These are phyloP conservation scores for Medicago lupulina DNA, from an alignment of 306 rosid species.

Conservation along the genomic window DNA sequence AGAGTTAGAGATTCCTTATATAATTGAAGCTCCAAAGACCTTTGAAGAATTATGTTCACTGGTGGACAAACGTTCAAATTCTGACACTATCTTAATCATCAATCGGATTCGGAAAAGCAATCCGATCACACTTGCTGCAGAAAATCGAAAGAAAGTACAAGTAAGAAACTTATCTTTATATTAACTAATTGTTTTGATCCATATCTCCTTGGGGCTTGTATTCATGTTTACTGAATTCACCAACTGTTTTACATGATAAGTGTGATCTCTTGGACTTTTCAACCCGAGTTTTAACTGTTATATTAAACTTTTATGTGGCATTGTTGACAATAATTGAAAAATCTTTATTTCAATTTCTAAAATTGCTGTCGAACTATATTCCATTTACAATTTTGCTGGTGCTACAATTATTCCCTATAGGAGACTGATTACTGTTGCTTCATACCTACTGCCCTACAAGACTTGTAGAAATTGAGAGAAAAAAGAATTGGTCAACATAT, in stretches of 20 bases:
- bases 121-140: conserved; percentile 82
- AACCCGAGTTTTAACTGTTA: neutral
- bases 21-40: conserved; percentile 88
- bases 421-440: conserved; percentile 6
- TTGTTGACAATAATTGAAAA: conserved; percentile 14
- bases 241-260: conserved; percentile 12
- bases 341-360: neutral
- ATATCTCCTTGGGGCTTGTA: conserved; percentile 29
- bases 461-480: no score
- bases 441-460: neutral
- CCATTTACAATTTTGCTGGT: neutral
- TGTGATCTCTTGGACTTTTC: conserved; percentile 7
- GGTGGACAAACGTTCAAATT: conserved; percentile 60
- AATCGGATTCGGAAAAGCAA: conserved; percentile 82
- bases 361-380: neutral
- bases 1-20: conserved; percentile 70
- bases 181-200: conserved; percentile 19
- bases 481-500: conserved; percentile 6
- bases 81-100: conserved; percentile 69
- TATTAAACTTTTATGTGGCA: conserved; percentile 5
- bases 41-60: conserved; percentile 70
- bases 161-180: conserved; percentile 51
- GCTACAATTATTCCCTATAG: conserved; percentile 12
- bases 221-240: neutral
- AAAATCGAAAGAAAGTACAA: conserved; percentile 89